Base-by-base conservation (phyloP, 2,329 filamentous ascomycete genomes). In the Aspergillus sp. region DNA sequence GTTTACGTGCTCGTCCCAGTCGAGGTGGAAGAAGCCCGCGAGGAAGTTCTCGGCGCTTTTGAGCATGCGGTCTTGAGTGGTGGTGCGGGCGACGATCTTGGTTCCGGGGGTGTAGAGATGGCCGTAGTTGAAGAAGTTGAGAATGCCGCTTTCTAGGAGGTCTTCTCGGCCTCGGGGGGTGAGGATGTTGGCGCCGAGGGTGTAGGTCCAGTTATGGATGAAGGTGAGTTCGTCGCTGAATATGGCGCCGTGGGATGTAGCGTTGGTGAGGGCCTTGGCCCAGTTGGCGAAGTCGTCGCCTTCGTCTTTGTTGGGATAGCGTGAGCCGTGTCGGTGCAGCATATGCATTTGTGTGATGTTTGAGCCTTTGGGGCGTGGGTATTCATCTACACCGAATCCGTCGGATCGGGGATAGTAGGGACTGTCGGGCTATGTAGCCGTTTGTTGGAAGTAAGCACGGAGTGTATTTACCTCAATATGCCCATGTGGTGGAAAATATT, bases 31-130 rank as follows among this genome's bases (percentile, higher is more conserved):
- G 78, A 92, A 92, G 0, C 90, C 90, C 5, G 89, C 87, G 70
- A 92, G 77, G 75, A 91, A 92, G 73, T 92, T 89, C 73, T 92
- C 89, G 3, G 89, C 89, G 41, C 84, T 88, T 72, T 92, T 88
- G 21, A 89, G 79, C 90, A 92, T 92, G 23, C 90, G 86, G 70
- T 90, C 86, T 71, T 92, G 88, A 1, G 89, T 90, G 0, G 89
- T 91, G 1, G 89, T 91, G 27, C 90, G 83, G 15, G 86, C 88
- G 59, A 92, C 84, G 61, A 92, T 86, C 76, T 90, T 92, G 74
- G 82, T 88, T 58, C 85, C 83, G 5, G 89, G 86, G 66, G 91
- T 88, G 68, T 91, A 91, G 21, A 92, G 77, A 62, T 85, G 82
- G 6, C 84, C 86, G 68, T 91, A 91, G 77, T 88, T 86, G 74